Evolutionary conservation across 805 yeast species (phyloP), one percentile per base, ranked within the genome.

Genomic region (Starmerella roubikii): DNA sequence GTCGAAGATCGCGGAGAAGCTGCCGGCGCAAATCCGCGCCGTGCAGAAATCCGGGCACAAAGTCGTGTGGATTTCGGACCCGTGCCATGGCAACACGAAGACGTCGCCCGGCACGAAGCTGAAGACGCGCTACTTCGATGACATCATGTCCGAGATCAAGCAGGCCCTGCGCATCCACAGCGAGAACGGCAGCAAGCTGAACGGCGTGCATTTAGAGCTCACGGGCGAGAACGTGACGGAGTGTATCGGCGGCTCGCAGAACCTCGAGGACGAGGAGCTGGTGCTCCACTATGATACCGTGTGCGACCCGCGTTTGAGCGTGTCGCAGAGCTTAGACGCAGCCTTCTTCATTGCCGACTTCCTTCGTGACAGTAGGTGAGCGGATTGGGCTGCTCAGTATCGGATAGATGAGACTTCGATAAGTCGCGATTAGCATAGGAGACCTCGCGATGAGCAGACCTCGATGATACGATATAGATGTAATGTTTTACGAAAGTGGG

Each of bases 211-310:
- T 40, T 48, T 63, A 20, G 68, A 63, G 44, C 54, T 63, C 24
- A 63, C 68, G 5, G 68, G 68, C 6, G 68, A 63, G 34, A 57
- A 61, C 6, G 67, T 63, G 18, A 63, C 68, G 3, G 68, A 63
- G 48, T 63, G 68, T 41, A 58, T 63, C 40, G 67, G 67, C 27
- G 66, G 66, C 7, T 59, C 65, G 16, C 60, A 59, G 41, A 48
- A 48, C 28, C 48, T 61, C 20, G 59, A 48, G 27, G 62, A 62
- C 33, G 64, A 60, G 47, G 64, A 62, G 36, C 50, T 62, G 32
- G 55, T 52, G 9, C 46, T 63, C 22, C 55, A 65, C 25, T 63
- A 63, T 46, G 64, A 64, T 30, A 64, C 68, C 1, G 66, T 61
- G 6, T 63, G 68, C 40, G 68, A 63, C 40, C 68, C 68, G 7